Evolutionary conservation across 768 basidiomycete genomes (phyloP).

Genomic region (Dendrothele bispora): DNA sequence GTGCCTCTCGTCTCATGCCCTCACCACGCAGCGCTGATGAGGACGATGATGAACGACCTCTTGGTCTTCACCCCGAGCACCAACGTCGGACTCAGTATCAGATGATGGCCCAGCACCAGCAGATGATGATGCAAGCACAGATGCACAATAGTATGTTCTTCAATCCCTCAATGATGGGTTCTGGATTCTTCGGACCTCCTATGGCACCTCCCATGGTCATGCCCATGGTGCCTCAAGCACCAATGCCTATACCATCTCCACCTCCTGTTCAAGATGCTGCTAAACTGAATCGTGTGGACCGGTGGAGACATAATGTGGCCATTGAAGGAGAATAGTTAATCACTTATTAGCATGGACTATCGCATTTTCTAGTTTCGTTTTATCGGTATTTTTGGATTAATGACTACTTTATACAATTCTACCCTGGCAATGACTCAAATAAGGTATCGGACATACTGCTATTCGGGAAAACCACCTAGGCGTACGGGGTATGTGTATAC

Average conservation of each 20-base stretch:
- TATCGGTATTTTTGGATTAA: neutral
- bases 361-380: neutral
- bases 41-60: constrained; percentile 69
- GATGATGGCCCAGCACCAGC: constrained; percentile 56
- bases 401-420: too few relatives aligned
- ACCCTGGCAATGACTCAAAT: too few relatives aligned
- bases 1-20: constrained; percentile 51
- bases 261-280: constrained; percentile 63
- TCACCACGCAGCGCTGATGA: constrained; percentile 22
- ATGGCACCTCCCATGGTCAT: constrained; percentile 40
- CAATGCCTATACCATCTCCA: constrained; percentile 56
- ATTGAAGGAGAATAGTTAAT: constrained; percentile 56
- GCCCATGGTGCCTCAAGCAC: constrained; percentile 36
- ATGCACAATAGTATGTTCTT: constrained; percentile 77
- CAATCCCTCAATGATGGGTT: constrained; percentile 64
- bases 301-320: constrained; percentile 78
- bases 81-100: constrained; percentile 73
- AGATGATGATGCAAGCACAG: constrained; percentile 77
- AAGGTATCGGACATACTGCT: too few relatives aligned
- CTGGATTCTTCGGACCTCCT: constrained; percentile 66
- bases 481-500: too few relatives aligned
- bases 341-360: neutral
- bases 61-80: constrained; percentile 77
- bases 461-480: too few relatives aligned
- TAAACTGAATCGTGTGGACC: constrained; percentile 74